Conservation (phyloP, 2,329 filamentous ascomycete species). For the Teratosphaeria destructans region DNA sequence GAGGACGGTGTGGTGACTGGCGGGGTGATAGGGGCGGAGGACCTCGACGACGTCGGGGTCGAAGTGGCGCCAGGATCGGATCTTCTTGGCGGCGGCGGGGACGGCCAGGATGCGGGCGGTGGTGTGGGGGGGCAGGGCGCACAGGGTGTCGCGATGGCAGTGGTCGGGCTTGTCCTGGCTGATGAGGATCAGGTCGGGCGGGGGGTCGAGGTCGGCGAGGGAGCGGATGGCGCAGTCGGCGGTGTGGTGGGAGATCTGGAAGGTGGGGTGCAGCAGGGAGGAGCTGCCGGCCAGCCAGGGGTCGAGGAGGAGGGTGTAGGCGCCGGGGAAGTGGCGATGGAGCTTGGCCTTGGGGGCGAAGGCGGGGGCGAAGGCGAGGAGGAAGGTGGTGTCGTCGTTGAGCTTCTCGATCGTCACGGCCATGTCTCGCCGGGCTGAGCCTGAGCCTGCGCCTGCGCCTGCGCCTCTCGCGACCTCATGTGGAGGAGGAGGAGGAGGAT, state of each 20-base stretch:
- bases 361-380: slow-evolving; percentile 51
- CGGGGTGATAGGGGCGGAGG: slow-evolving; percentile 33
- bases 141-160: slow-evolving; percentile 59
- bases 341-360: slow-evolving; percentile 29
- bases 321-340: slow-evolving; percentile 28
- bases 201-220: slow-evolving; percentile 41
- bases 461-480: not conserved
- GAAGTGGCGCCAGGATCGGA: slow-evolving; percentile 60
- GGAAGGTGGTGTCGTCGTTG: slow-evolving; percentile 55
- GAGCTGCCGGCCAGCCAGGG: slow-evolving; percentile 58
- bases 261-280: slow-evolving; percentile 49
- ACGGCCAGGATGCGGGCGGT: slow-evolving; percentile 57
- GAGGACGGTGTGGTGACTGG: slow-evolving; percentile 31
- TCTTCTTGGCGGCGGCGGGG: slow-evolving; percentile 53
- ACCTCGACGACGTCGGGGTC: slow-evolving; percentile 36
- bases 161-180: slow-evolving; percentile 58
- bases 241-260: slow-evolving; percentile 50
- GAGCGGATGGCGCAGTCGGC: slow-evolving; percentile 47
- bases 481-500: no score
- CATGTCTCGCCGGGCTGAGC: slow-evolving; percentile 33
- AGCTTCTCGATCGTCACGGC: slow-evolving; percentile 53
- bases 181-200: slow-evolving; percentile 48
- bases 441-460: not conserved
- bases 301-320: slow-evolving; percentile 60
- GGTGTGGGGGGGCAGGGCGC: slow-evolving; percentile 47